These are phyloP conservation scores for Scheffersomyces coipomensis DNA, from an alignment of 805 yeast species.

Conservation along the genomic window DNA sequence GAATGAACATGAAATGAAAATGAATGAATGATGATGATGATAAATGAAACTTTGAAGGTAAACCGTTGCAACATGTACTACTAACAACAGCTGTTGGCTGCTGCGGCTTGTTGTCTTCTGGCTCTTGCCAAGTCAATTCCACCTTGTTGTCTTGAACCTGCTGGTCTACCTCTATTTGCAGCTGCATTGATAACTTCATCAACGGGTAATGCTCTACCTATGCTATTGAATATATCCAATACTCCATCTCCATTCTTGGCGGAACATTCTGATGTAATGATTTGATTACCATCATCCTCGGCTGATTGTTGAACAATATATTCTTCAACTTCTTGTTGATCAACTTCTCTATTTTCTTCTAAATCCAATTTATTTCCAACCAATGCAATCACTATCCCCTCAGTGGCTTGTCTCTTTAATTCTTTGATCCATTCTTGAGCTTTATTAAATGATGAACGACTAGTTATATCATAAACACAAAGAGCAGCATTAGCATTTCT, in stretches of 20 bases:
- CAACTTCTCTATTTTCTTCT: slow-evolving; percentile 45
- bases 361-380: slow-evolving; percentile 81
- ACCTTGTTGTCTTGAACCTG: slow-evolving; percentile 21
- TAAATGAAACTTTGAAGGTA: no score
- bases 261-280: slow-evolving; percentile 40
- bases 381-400: slow-evolving; percentile 72
- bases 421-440: slow-evolving; percentile 81
- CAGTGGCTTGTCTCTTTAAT: slow-evolving; percentile 75
- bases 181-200: slow-evolving; percentile 31
- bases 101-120: slow-evolving; percentile 22
- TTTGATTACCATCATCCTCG: slow-evolving; percentile 38
- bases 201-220: slow-evolving; percentile 42
- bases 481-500: slow-evolving; percentile 59
- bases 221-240: slow-evolving; percentile 36
- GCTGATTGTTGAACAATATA: slow-evolving; percentile 43
- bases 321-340: slow-evolving; percentile 43
- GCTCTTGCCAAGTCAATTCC: slow-evolving; percentile 37
- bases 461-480: slow-evolving; percentile 75
- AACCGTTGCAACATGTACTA: no score
- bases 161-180: slow-evolving; percentile 22
- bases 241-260: slow-evolving; percentile 46
- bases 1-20: no score
- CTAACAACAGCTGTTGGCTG: slow-evolving; percentile 25
- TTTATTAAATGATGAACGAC: slow-evolving; percentile 60
- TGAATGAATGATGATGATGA: no score